A percentile compares a stretch with the other conserved stretches of the same genome.
phyloP scores from a whole-genome alignment of 306 rosid genomes.

The Vigna angularis region DNA sequence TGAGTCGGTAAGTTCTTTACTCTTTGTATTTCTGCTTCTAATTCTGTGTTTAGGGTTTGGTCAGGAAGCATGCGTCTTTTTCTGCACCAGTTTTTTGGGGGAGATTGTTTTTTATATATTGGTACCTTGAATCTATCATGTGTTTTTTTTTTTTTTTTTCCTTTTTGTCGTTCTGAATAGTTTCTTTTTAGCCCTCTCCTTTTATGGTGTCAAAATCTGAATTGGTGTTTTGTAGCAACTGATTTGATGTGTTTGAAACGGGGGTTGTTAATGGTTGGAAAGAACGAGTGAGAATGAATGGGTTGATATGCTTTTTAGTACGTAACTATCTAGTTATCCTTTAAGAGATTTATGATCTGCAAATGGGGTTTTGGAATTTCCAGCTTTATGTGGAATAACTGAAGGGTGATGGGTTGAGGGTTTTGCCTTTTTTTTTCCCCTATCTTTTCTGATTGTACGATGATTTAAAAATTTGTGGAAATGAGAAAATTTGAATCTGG shows the following conservation, averaged over 20 bases:
- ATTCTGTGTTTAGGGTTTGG: constrained; percentile 44
- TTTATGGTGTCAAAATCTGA: constrained; percentile 35
- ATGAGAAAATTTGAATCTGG: constrained; percentile 16
- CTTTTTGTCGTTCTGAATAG: not conserved
- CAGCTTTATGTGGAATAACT: constrained; percentile 32
- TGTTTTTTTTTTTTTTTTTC: not conserved
- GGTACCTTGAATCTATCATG: not conserved
- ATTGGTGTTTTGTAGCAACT: constrained; percentile 29
- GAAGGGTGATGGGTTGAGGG: constrained; percentile 25
- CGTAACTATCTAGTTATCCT: constrained; percentile 3
- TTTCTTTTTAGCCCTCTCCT: not conserved
- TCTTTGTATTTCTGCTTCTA: constrained; percentile 27
- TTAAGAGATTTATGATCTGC: constrained; percentile 28
- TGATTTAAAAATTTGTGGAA: constrained; percentile 23
- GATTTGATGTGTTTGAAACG: constrained; percentile 21
- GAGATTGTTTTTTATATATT: not conserved
- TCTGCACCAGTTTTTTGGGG: not conserved
- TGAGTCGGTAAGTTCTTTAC: constrained; percentile 53
- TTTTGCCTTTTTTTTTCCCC: not conserved
- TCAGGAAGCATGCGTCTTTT: not conserved
- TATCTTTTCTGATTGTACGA: not conserved
- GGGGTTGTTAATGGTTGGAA: constrained; percentile 32
- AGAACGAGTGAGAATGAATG: not conserved
- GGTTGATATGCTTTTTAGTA: constrained; percentile 1
- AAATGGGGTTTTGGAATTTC: constrained; percentile 28